Percentiles rank a stretch among this genome's conserved stretches.
Conservation (phyloP, 305 asterid genomes). For the Rubia balearica region DNA sequence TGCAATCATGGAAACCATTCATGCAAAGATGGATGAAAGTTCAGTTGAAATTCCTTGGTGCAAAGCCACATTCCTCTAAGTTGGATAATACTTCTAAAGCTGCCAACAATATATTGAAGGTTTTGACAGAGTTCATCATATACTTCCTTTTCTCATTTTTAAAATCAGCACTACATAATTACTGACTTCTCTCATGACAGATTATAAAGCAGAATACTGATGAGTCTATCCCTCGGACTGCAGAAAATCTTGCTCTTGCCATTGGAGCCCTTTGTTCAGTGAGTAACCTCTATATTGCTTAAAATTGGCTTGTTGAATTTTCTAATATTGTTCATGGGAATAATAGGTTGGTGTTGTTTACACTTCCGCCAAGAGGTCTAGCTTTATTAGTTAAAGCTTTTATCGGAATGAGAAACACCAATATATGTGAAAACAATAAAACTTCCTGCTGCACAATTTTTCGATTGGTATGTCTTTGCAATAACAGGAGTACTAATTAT, state of each 20-base stretch:
- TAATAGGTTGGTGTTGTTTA: neutral
- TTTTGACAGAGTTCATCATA: constrained; percentile 16
- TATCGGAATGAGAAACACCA: neutral
- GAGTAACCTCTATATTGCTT: constrained; percentile 16
- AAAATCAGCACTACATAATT: neutral
- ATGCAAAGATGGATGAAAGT: constrained; percentile 90
- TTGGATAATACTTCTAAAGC: constrained; percentile 64
- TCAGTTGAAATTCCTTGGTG: constrained; percentile 49
- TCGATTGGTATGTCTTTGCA: neutral
- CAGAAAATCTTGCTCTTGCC: constrained; percentile 86
- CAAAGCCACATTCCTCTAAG: constrained; percentile 43
- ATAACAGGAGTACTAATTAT: neutral
- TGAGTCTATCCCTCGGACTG: constrained; percentile 70
- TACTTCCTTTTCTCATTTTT: constrained; percentile 10
- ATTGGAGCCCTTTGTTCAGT: constrained; percentile 90
- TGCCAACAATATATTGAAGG: constrained; percentile 81
- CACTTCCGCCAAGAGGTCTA: neutral
- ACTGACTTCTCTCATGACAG: constrained; percentile 37
- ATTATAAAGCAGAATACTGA: constrained; percentile 52
- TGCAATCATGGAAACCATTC: constrained; percentile 97
- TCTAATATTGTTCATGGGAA: neutral
- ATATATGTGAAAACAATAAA: neutral
- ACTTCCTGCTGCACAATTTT: constrained; percentile 1
- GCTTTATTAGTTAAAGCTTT: neutral
- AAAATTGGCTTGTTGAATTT: neutral